phyloP scores from a whole-genome alignment of 2,329 filamentous ascomycete species.

The Fusarium denticulatum region DNA sequence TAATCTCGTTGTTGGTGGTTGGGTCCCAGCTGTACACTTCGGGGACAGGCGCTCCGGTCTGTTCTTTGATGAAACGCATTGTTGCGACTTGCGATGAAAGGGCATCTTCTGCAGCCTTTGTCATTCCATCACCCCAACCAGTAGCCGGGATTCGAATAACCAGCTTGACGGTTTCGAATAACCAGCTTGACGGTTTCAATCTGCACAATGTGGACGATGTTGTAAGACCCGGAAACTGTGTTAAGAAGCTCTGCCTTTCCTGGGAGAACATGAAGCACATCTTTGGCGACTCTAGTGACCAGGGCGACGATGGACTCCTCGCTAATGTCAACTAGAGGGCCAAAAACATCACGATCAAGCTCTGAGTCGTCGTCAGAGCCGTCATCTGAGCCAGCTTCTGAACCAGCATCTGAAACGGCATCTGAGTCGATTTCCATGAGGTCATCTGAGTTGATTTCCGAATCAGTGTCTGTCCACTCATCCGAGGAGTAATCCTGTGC shows the following conservation, averaged over 20 bases:
- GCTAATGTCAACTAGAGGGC: background rate
- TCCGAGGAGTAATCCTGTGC: background rate
- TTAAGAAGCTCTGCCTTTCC: background rate
- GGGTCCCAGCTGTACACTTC: background rate
- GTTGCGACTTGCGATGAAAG: slow-evolving; percentile 15
- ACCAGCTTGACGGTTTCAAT: slow-evolving; percentile 5
- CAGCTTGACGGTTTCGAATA: slow-evolving; percentile 8
- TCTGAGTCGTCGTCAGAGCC: background rate
- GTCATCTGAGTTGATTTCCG: background rate
- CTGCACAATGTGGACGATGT: slow-evolving; percentile 2
- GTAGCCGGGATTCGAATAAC: slow-evolving; percentile 18
- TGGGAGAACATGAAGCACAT: background rate
- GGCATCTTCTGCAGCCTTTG: slow-evolving; percentile 10
- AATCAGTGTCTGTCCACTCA: background rate
- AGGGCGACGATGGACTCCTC: background rate
- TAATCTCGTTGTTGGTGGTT: slow-evolving; percentile 2
- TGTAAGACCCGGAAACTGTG: background rate
- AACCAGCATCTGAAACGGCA: background rate
- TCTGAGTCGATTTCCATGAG: background rate
- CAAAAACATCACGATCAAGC: slow-evolving; percentile 1
- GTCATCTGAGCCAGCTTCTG: background rate
- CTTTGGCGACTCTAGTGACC: background rate
- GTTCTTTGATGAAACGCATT: slow-evolving; percentile 7
- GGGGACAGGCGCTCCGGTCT: background rate
- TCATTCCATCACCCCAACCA: slow-evolving; percentile 21